Conservation (phyloP, 2,329 filamentous ascomycete genomes). For the Apiospora hydei region DNA sequence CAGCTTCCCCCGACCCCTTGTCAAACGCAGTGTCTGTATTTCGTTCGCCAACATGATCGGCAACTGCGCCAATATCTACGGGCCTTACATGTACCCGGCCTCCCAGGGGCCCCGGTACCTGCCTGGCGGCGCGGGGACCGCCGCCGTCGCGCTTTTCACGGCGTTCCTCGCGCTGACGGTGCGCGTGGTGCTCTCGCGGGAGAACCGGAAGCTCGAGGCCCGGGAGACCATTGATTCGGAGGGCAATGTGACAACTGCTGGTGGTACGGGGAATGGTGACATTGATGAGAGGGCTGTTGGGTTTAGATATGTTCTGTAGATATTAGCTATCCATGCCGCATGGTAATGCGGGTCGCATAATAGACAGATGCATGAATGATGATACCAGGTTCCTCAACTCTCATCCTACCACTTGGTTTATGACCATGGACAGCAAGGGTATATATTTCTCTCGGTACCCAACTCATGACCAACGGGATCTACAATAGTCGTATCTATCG, state of each 20-base stretch:
- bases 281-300: constrained; percentile 34
- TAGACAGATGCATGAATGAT: background rate
- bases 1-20: constrained; percentile 73
- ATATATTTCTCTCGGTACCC: background rate
- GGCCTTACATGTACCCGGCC: constrained; percentile 55
- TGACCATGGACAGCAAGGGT: background rate
- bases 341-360: too few relatives aligned
- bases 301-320: constrained; percentile 42
- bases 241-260: constrained; percentile 22
- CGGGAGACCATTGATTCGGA: constrained; percentile 23
- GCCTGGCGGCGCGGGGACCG: constrained; percentile 65
- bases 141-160: constrained; percentile 68
- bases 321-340: background rate
- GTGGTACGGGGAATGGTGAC: constrained; percentile 4
- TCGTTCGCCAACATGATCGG: constrained; percentile 73
- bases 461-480: too few relatives aligned
- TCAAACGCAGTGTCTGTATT: constrained; percentile 70
- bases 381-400: background rate
- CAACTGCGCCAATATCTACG: constrained; percentile 60
- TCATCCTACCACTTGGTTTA: background rate
- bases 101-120: constrained; percentile 53
- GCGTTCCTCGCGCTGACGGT: constrained; percentile 60
- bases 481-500: too few relatives aligned
- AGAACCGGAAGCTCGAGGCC: constrained; percentile 66
- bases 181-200: constrained; percentile 60